Conservation (phyloP, 23 red algal genomes). For the Pyropia yezoensis region DNA sequence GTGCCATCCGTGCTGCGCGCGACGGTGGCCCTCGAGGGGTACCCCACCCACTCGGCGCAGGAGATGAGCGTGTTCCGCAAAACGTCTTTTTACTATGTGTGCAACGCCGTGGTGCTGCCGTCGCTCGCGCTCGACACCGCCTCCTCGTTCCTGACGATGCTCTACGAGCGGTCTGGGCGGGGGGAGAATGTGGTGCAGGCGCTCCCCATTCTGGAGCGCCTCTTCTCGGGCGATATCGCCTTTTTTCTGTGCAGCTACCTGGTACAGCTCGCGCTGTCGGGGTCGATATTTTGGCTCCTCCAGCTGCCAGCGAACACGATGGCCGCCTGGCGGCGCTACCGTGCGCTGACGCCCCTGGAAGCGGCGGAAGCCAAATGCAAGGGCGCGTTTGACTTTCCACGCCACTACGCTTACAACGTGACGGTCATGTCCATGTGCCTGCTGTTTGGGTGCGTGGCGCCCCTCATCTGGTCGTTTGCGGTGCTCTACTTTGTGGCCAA, state of each 20-base stretch:
- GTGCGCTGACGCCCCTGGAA: conserved; percentile 64
- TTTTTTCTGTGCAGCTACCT: conserved; percentile 93
- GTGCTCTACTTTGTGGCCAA: conserved; percentile 82
- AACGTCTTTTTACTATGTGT: conserved; percentile 81
- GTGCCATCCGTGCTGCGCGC: conserved; percentile 69
- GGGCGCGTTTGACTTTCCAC: conserved; percentile 83
- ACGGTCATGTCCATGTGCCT: conserved; percentile 90
- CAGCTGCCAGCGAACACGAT: conserved; percentile 48
- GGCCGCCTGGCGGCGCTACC: conserved; percentile 43
- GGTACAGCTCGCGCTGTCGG: conserved; percentile 86
- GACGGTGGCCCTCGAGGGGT: conserved; percentile 55
- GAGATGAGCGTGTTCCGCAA: conserved; percentile 96
- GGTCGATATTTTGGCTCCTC: conserved; percentile 65
- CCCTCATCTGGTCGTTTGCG: conserved; percentile 85
- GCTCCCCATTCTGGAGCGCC: conserved; percentile 65
- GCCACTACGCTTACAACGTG: conserved; percentile 81
- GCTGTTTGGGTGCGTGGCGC: conserved; percentile 88
- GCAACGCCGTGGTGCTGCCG: conserved; percentile 88
- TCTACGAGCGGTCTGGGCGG: conserved; percentile 27
- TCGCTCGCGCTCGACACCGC: conserved; percentile 91
- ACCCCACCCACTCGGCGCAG: conserved; percentile 59
- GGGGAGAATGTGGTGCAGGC: conserved; percentile 55
- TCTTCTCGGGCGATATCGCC: conserved; percentile 88
- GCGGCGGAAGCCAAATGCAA: conserved; percentile 71
- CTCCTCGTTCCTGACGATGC: conserved; percentile 62